Evolutionary conservation across 2,329 filamentous ascomycete genomes (phyloP).

Genomic region (Simplicillium sp.): DNA sequence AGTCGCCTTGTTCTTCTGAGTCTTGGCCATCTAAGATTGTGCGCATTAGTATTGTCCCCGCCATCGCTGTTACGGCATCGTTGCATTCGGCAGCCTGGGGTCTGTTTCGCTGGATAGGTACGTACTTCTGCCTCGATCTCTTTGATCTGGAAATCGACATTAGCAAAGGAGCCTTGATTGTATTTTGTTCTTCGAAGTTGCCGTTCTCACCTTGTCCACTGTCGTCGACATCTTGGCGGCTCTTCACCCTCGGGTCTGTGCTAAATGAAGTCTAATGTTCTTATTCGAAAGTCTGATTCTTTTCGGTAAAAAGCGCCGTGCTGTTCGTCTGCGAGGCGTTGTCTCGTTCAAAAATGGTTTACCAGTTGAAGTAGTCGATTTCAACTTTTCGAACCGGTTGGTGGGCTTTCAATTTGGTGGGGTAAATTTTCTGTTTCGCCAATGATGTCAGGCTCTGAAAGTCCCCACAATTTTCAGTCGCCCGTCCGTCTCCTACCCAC

Average conservation of each 20-base stretch:
- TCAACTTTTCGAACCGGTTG: constrained; percentile 7
- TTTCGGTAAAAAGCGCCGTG: background rate
- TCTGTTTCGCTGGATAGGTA: constrained; percentile 8
- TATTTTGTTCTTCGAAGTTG: background rate
- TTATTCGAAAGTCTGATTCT: no score
- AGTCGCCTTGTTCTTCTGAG: constrained; percentile 95
- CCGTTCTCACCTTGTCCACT: constrained; percentile 72
- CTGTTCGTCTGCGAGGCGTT: no score
- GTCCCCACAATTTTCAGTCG: no score
- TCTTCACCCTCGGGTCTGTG: constrained; percentile 4
- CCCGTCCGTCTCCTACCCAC: no score
- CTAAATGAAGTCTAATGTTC: background rate
- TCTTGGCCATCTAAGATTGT: constrained; percentile 70
- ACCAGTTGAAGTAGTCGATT: background rate
- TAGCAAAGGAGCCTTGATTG: constrained; percentile 2
- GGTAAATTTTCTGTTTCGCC: constrained; percentile 25
- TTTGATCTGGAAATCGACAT: constrained; percentile 61
- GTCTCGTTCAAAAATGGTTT: background rate
- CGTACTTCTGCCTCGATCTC: constrained; percentile 89
- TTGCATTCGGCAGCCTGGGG: no score
- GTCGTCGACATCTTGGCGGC: constrained; percentile 78
- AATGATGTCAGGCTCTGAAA: constrained; percentile 21
- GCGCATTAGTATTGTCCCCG: constrained; percentile 9
- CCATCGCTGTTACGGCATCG: constrained; percentile 2
- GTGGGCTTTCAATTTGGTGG: constrained; percentile 20